A percentile compares a stretch with the other conserved stretches of the same genome.
Conservation (phyloP, 1,284 basidiomycete species). For the Prillingera fragicola region DNA sequence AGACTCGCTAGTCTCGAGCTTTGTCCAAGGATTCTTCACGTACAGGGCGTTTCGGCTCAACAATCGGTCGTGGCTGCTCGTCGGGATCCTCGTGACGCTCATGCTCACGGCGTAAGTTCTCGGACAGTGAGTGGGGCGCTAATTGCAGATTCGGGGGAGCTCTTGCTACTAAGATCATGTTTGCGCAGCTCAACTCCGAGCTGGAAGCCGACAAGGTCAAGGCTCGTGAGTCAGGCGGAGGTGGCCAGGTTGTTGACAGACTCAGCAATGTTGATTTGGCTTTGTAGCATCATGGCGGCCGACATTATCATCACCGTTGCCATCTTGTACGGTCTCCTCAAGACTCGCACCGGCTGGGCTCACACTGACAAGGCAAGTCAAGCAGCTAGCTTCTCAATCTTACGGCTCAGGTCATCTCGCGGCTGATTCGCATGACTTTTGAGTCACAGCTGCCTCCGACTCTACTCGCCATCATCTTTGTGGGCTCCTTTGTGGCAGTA, state of each 20-base stretch:
- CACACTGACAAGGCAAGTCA: slow-evolving; percentile 25
- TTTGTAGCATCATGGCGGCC: slow-evolving; percentile 18
- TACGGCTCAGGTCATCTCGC: slow-evolving; percentile 15
- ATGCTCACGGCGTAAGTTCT: background rate
- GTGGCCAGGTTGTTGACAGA: no score
- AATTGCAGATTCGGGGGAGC: slow-evolving; percentile 1
- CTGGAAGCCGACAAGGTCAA: background rate
- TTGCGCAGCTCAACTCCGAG: background rate
- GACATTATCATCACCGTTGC: slow-evolving; percentile 28
- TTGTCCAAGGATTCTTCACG: slow-evolving; percentile 31
- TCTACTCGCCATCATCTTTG: slow-evolving; percentile 23
- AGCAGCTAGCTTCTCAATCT: background rate
- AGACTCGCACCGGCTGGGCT: slow-evolving; percentile 29
- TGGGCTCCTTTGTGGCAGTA: slow-evolving; percentile 3
- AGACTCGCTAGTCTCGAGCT: slow-evolving; percentile 6
- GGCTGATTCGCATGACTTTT: slow-evolving; percentile 29
- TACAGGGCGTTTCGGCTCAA: slow-evolving; percentile 30
- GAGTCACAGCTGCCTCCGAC: slow-evolving; percentile 34
- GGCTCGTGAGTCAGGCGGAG: background rate
- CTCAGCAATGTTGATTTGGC: slow-evolving; percentile 18
- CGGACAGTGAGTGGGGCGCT: background rate
- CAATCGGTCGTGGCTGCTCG: slow-evolving; percentile 21
- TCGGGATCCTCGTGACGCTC: slow-evolving; percentile 10
- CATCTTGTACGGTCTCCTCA: slow-evolving; percentile 24
- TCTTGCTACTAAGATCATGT: background rate